Evolutionary conservation across 2,329 filamentous ascomycete species (phyloP).

Genomic region (Fusarium sp.): DNA sequence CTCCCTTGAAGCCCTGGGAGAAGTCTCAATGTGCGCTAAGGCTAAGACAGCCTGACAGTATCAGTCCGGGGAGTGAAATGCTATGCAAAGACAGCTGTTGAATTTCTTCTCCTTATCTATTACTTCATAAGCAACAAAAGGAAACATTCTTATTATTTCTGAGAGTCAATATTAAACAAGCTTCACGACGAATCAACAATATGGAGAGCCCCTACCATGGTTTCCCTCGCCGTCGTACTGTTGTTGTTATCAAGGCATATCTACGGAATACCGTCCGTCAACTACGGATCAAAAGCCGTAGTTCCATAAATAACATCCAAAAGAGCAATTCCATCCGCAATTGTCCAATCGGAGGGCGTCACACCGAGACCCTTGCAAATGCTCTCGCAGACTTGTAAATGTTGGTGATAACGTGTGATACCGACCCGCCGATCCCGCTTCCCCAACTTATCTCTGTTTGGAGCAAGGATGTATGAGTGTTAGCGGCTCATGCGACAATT

Average conservation of each 20-base stretch:
- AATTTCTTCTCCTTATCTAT: too few species aligned
- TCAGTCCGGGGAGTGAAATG: too few species aligned
- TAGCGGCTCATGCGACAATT: conserved; percentile 24
- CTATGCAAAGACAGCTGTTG: too few species aligned
- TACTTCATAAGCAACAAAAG: too few species aligned
- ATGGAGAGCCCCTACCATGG: too few species aligned
- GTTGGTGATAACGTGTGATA: not conserved
- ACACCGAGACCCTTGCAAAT: conserved; percentile 28
- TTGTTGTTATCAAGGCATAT: not conserved
- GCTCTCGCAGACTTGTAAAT: not conserved
- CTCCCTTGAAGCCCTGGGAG: too few species aligned
- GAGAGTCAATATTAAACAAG: too few species aligned
- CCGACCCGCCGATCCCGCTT: conserved; percentile 21
- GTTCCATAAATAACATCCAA: conserved; percentile 12
- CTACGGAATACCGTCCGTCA: not conserved
- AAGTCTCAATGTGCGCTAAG: too few species aligned
- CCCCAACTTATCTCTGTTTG: conserved; percentile 1
- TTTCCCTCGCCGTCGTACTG: too few species aligned
- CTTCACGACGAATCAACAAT: too few species aligned
- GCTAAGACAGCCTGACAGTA: too few species aligned
- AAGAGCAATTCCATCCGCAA: conserved; percentile 13
- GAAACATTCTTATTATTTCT: too few species aligned
- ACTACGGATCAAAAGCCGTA: not conserved
- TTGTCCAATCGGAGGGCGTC: conserved; percentile 26
- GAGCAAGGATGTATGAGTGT: not conserved